Evolutionary conservation across 2,329 filamentous ascomycete species (phyloP), one percentile per base, ranked within the genome.

Genomic region (Dothidotthia symphoricarpi): DNA sequence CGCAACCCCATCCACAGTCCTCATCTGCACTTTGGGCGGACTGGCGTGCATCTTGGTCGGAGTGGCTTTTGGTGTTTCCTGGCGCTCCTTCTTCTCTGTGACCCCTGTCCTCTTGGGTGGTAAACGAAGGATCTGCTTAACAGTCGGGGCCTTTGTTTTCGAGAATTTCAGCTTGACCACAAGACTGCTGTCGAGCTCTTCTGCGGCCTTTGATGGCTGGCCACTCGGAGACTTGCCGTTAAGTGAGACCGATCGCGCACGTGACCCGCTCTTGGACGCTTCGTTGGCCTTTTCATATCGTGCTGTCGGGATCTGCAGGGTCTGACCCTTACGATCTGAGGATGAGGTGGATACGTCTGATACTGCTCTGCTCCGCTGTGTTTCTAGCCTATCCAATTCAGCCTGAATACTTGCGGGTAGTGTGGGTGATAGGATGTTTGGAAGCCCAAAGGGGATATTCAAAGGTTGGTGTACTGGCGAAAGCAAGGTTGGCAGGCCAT

Each of bases 371-470:
- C 54, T 58, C n/a, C 59, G 53, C 14, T 65, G 58, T 24, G 61
- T 63, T 27, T 69, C 67, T 17, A 68, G 52, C 24, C 71, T 65
- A 40, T 70, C 69, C 16, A 81, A 58, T 38, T 78, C 74, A 39
- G 71, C 74, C 49, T 77, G 74, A 29, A 82, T 71, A 36, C 73
- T 74, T 2, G 74, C 68, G 6, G 78, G 78, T 3, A 82, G 66
- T 11, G 75, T 78, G 3, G 78, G 77, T 4, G 78, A 81, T n/a
- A 81, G 62, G 24, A 80, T 68, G 8, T 70, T 68, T 9, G 78
- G 78, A 13, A 80, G 59, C 37, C 59, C 68, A 16, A 67, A 54
- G 3, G 59, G 53, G 36, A 65, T 64, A 22, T 60, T 63, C 14
- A 74, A 60, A 28, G 69, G 69, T 16, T 71, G 69, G 16, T 57